These are phyloP conservation scores for Papiliotrema flavescens DNA, from an alignment of 1,284 basidiomycete genomes.

Conservation along the genomic window DNA sequence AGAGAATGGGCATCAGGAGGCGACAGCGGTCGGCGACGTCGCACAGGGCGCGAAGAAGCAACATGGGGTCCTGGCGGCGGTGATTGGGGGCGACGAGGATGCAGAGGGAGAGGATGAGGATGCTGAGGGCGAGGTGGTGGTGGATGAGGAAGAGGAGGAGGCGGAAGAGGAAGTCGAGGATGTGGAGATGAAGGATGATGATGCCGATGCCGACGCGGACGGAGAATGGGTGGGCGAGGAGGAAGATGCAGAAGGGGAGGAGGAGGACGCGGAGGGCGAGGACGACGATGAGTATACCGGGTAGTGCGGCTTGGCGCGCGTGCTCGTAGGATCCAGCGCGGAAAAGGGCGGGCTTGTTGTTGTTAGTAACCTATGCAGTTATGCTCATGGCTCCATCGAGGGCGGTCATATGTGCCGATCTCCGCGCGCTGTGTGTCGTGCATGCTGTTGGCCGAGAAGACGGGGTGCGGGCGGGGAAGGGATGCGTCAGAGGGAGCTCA, in stretches of 20 bases:
- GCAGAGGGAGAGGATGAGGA: slow-evolving; percentile 13
- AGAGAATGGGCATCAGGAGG: background rate
- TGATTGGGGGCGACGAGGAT: background rate
- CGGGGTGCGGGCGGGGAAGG: too few relatives aligned
- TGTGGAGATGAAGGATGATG: background rate
- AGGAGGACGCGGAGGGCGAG: background rate
- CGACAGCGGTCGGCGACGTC: background rate
- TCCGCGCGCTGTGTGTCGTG: too few relatives aligned
- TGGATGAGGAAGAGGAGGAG: slow-evolving; percentile 2
- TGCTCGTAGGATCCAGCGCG: background rate
- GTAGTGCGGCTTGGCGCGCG: too few relatives aligned
- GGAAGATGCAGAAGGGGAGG: background rate
- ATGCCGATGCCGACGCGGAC: slow-evolving; percentile 9
- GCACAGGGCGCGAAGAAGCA: background rate
- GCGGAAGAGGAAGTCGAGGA: slow-evolving; percentile 13
- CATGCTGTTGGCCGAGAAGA: too few relatives aligned
- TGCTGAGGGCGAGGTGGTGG: background rate
- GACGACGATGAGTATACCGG: slow-evolving; percentile 4
- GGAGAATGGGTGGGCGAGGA: slow-evolving; percentile 1
- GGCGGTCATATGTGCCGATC: too few relatives aligned
- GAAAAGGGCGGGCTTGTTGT: background rate
- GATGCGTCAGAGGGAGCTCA: too few relatives aligned
- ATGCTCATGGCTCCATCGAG: too few relatives aligned
- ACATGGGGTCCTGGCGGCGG: too few relatives aligned
- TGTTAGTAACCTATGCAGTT: background rate